phyloP scores from a whole-genome alignment of 192 early-diverging fungal genomes.

The Globomyces pollinis-pini region DNA sequence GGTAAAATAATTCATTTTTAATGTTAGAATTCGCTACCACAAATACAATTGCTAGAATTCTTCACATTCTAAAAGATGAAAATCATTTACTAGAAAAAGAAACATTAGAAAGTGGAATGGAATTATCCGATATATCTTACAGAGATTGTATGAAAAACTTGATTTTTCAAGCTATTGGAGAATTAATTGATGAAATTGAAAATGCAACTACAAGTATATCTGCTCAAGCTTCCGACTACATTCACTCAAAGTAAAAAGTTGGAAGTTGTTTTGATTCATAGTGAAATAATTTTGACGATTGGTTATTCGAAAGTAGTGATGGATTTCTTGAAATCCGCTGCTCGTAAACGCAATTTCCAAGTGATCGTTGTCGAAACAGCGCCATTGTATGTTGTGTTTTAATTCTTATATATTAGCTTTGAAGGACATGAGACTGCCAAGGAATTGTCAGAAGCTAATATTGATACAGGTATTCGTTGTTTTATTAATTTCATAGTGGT shows the following conservation, averaged over 20 bases:
- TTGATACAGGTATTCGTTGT: too few relatives aligned
- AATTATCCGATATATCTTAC: not conserved
- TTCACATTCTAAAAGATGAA: slow-evolving; percentile 78
- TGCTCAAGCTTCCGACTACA: slow-evolving; percentile 78
- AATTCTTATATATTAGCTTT: slow-evolving; percentile 46
- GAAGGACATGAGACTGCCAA: slow-evolving; percentile 79
- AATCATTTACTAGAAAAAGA: slow-evolving; percentile 21
- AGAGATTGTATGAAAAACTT: slow-evolving; percentile 58
- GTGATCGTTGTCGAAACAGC: slow-evolving; percentile 93
- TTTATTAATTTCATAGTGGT: too few relatives aligned
- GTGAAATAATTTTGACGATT: slow-evolving; percentile 92
- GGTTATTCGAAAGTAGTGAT: slow-evolving; percentile 82
- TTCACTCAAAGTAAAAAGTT: slow-evolving; percentile 74
- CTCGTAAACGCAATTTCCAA: slow-evolving; percentile 78
- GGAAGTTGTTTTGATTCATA: too few relatives aligned
- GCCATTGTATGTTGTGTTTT: slow-evolving; percentile 67
- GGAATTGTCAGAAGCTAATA: slow-evolving; percentile 64
- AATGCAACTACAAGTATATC: slow-evolving; percentile 70
- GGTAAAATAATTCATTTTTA: too few relatives aligned
- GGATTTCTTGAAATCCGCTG: slow-evolving; percentile 76
- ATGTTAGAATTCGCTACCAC: slow-evolving; percentile 79
- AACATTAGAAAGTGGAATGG: not conserved
- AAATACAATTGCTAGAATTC: slow-evolving; percentile 77
- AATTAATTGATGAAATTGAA: slow-evolving; percentile 82
- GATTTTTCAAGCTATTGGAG: slow-evolving; percentile 76